Evolutionary conservation across 495 filamentous ascomycete species (phyloP).

Genomic region (Cercophora newfieldiana): DNA sequence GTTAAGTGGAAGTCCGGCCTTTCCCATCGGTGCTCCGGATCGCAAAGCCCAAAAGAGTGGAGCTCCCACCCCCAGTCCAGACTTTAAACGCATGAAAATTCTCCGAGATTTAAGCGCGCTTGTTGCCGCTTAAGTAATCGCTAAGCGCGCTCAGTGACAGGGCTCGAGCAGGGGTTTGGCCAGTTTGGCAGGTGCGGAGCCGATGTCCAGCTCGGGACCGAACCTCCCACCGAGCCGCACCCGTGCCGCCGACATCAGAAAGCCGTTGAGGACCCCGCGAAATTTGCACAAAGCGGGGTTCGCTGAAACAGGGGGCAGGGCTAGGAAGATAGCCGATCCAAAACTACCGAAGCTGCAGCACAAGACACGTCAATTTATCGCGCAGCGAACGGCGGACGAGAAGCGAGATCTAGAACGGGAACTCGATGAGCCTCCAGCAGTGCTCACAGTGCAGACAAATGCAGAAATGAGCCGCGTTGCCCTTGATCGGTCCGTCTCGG

Average conservation of each 20-base stretch:
- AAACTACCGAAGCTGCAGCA: constrained; percentile 3
- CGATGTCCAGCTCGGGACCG: background rate
- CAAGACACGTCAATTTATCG: background rate
- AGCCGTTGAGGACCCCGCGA: background rate
- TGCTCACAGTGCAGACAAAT: background rate
- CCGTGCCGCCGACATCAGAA: background rate
- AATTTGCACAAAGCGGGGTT: background rate
- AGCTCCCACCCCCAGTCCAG: background rate
- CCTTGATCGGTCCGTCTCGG: background rate
- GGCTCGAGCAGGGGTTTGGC: background rate
- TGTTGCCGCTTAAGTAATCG: background rate
- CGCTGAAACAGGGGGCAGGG: background rate
- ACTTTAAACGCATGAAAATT: background rate
- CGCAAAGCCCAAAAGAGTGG: background rate
- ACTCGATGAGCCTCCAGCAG: background rate
- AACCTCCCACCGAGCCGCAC: background rate
- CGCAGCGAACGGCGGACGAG: background rate
- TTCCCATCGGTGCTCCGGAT: constrained; percentile 1
- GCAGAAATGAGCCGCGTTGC: no score
- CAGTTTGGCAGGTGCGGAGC: background rate
- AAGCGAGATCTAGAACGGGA: constrained; percentile 1
- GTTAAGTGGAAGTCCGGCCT: constrained; percentile 9
- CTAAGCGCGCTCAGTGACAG: background rate
- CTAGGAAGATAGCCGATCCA: background rate
- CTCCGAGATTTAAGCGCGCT: background rate